These are phyloP conservation scores for Podosphaera aphanis DNA, from an alignment of 2,329 filamentous ascomycete species.

Conservation along the genomic window DNA sequence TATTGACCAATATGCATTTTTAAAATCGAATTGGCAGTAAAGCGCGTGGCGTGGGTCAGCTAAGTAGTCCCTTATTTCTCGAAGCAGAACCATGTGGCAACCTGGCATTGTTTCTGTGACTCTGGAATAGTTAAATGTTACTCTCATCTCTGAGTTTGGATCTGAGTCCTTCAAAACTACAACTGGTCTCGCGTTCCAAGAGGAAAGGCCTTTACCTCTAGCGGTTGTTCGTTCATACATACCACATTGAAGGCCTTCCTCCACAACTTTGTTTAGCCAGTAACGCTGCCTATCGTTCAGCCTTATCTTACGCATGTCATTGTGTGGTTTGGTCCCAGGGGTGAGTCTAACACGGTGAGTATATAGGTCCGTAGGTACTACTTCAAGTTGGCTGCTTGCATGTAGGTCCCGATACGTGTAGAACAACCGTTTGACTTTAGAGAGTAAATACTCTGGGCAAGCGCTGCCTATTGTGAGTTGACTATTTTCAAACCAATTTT, in stretches of 20 bases:
- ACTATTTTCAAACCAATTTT: too few relatives aligned
- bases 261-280: not conserved
- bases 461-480: not conserved
- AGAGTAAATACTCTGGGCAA: not conserved
- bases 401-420: conserved; percentile 2
- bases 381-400: not conserved
- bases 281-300: not conserved
- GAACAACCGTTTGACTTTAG: not conserved
- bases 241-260: too few relatives aligned
- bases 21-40: too few relatives aligned
- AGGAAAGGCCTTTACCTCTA: too few relatives aligned
- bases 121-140: conserved; percentile 3
- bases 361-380: not conserved
- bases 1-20: too few relatives aligned
- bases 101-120: conserved; percentile 1
- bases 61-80: too few relatives aligned
- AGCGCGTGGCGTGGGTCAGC: too few relatives aligned
- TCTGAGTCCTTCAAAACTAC: not conserved
- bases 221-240: too few relatives aligned
- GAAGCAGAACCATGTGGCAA: not conserved
- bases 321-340: not conserved
- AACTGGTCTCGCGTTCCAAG: not conserved
- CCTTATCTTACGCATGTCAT: not conserved
- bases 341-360: not conserved
- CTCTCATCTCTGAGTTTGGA: not conserved